A percentile compares a stretch with the other conserved stretches of the same genome.
These are phyloP conservation scores for Cucurbita argyrosperma DNA, from an alignment of 306 rosid species.

Conservation along the genomic window DNA sequence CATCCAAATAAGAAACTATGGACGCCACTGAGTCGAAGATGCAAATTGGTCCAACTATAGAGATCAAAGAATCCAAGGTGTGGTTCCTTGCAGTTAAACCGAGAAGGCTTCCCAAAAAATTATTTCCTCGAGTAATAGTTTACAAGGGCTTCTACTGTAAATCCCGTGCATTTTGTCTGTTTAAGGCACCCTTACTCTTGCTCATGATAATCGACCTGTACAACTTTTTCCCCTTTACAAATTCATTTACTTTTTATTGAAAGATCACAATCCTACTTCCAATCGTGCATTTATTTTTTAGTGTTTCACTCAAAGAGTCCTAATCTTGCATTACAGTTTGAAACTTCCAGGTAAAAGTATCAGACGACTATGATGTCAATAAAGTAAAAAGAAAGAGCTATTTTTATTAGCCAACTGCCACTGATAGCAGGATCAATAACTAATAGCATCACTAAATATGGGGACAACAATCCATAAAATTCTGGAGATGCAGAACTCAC, in stretches of 20 bases:
- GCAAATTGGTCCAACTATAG: background rate
- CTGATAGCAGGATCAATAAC: background rate
- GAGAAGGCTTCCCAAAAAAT: background rate
- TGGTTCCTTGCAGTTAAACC: background rate
- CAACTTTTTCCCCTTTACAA: background rate
- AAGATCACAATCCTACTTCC: background rate
- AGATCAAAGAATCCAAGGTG: background rate
- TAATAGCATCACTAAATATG: background rate
- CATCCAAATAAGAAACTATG: background rate
- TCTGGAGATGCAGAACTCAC: conserved; percentile 29
- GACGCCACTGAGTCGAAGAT: background rate
- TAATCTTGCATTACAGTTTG: background rate
- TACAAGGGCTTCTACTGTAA: background rate
- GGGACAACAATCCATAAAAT: background rate
- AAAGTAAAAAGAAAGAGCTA: background rate
- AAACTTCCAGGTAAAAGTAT: background rate
- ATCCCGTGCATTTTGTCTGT: background rate
- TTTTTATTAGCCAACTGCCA: background rate
- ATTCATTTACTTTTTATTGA: background rate
- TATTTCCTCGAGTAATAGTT: background rate
- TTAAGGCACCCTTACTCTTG: background rate
- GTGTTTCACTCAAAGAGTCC: background rate
- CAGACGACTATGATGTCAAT: background rate
- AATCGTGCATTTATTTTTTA: background rate
- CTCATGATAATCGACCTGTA: background rate